Evolutionary conservation across 441 rosid genomes (phyloP), one percentile per base, ranked within the genome.

Genomic region (Erodium trifolium): DNA sequence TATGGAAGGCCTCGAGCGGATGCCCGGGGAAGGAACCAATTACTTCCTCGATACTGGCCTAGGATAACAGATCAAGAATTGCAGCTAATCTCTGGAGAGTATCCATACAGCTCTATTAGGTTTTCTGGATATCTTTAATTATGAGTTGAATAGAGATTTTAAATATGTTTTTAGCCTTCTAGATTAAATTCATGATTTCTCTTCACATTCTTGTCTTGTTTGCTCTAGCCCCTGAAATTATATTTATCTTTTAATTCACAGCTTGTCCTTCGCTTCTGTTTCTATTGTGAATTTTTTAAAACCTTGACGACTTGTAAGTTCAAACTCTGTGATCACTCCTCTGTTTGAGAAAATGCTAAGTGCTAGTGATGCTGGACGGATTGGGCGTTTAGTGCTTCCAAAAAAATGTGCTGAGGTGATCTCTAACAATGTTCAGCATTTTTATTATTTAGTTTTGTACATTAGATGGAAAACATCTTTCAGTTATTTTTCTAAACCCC

Each of bases 261-360:
- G 39, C 41, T 45, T 67, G 57, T 23, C 34, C 35, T 31, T 71
- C 74, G 66, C 43, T 76, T 70, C 37, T 39, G 68, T 65, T 27
- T 60, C 18, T 49, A 66, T 57, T 69, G 43, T 29, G 47, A 41
- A 65, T 67, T 65, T 37, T 67, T 27, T 35, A 63, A 57, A 71
- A 63, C 83, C 97, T 95, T 95, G 79, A 92, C 89, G 29, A 75
- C 73, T 23, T 80, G 49, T 29, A 81, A 95, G 99, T 78, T 82
- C 99, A 71, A 87, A 90, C 80, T 83, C 92, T 66, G 78, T 84
- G 60, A 89, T 88, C 71, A 91, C 88, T 73, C 96, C 96, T 73
- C 81, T 95, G 78, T 95, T 95, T 66, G 99, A 95, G 89, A 95
- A 95, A 87, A 88, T 86, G 86, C 80, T 95, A 80, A 95, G 97